Percentiles rank a stretch among this genome's conserved stretches.
Conservation (phyloP, 1,284 basidiomycete genomes). For the Pisolithus thermaeus region DNA sequence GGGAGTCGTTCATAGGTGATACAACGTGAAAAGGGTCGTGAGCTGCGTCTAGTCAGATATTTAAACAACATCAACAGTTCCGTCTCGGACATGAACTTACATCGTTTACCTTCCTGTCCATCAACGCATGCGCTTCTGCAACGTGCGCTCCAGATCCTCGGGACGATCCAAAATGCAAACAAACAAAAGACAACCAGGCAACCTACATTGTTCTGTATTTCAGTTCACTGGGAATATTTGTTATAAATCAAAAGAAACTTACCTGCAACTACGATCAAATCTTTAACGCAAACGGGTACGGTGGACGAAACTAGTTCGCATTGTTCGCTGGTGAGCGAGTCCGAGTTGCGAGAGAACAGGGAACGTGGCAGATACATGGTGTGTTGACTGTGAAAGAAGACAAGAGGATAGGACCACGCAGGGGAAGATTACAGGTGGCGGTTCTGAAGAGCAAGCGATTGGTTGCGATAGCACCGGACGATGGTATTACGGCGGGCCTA, state of each 20-base stretch:
- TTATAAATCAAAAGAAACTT: not conserved
- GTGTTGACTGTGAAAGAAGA: not conserved
- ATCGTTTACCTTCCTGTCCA: not conserved
- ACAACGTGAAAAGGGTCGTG: constrained; percentile 3
- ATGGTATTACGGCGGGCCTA: no score
- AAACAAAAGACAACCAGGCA: not conserved
- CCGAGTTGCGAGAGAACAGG: not conserved
- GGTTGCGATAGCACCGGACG: no score
- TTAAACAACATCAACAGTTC: not conserved
- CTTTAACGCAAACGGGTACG: constrained; percentile 15
- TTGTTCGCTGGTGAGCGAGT: not conserved
- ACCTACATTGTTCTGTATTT: not conserved
- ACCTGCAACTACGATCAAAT: constrained; percentile 20
- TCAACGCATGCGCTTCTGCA: constrained; percentile 10
- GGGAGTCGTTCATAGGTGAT: constrained; percentile 1
- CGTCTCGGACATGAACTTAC: not conserved
- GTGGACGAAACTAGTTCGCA: not conserved
- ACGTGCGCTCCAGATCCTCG: not conserved
- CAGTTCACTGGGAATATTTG: no score
- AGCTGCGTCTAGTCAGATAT: not conserved
- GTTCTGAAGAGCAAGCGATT: not conserved
- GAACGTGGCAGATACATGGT: not conserved
- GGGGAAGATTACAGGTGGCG: no score
- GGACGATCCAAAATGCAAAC: not conserved
- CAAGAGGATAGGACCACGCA: not conserved